Base-by-base conservation (phyloP, 306 rosid genomes). In the Styphnolobium japonicum region DNA sequence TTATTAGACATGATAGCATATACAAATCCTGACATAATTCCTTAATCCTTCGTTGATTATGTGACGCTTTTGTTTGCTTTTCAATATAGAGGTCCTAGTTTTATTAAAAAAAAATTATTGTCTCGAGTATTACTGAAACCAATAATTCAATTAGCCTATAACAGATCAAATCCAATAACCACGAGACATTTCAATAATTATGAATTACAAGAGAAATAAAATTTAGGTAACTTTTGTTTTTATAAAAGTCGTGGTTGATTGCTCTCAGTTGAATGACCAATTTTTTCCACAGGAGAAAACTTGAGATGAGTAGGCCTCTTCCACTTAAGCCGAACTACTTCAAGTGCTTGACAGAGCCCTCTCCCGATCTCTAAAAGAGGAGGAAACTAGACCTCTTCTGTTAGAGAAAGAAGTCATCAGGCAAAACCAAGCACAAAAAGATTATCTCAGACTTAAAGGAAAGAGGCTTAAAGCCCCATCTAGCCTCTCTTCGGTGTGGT, bases 241-340 rank as follows among this genome's bases (percentile, higher is more conserved):
- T 0, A 48, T 10, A 4, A 1, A 0, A 2, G 4, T 0, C 0
- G 4, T 18, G 4, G 40, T 62, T 9, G 5, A 46, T 77, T 82
- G 91, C 90, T 87, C 92, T 91, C 93, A 89, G 89, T 48, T 9
- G 6, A 83, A 76, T 10, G 90, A 90, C 93, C 89, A 81, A 1
- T 0, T 65, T 87, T 85, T 82, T 89, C 93, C 90, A 89, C 93
- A 42, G 16, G 55, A 72, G 85, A 75, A 75, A 85, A 46, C 80
- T 49, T 75, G 37, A 66, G 81, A 71, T 12, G 36, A 29, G 80
- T 0, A 84, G 36, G 37, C 80, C 71, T 25, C 73, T 27, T 25
- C 6, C 27, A 71, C 62, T 25, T 25, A 84, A 87, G 63, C 37
- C 46, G 15, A 64, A 2, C 12, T 2, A 68, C 81, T 80, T 79